These are phyloP conservation scores for Hypoxylon perforatum DNA, from an alignment of 495 filamentous ascomycete species.

Conservation along the genomic window DNA sequence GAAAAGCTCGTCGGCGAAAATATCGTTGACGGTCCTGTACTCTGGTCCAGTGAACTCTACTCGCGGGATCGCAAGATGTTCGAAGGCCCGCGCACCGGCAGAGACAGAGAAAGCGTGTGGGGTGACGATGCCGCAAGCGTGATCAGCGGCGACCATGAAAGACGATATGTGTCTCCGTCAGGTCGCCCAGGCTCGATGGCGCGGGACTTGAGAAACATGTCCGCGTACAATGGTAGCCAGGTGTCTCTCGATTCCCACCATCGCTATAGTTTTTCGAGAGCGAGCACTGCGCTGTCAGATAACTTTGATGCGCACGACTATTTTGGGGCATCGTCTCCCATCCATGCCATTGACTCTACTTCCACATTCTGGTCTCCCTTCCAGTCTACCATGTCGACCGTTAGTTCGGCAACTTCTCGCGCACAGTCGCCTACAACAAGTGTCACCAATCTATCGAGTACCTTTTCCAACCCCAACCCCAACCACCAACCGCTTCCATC, in stretches of 20 bases:
- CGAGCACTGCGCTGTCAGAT: slow-evolving; percentile 68
- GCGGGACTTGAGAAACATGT: slow-evolving; percentile 64
- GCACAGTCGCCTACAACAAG: slow-evolving; percentile 67
- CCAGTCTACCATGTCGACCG: slow-evolving; percentile 69
- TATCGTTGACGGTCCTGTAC: slow-evolving; percentile 84
- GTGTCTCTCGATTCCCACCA: slow-evolving; percentile 73
- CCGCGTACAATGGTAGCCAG: slow-evolving; percentile 66
- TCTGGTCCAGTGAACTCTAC: slow-evolving; percentile 94
- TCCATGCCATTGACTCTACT: slow-evolving; percentile 78
- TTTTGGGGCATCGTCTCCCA: slow-evolving; percentile 73
- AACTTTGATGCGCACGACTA: slow-evolving; percentile 76
- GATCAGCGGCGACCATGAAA: slow-evolving; percentile 63
- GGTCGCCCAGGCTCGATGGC: slow-evolving; percentile 49
- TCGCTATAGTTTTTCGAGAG: slow-evolving; percentile 67
- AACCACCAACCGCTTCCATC: slow-evolving; percentile 53
- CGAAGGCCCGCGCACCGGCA: slow-evolving; percentile 66
- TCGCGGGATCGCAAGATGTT: slow-evolving; percentile 79
- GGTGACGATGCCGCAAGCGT: slow-evolving; percentile 64
- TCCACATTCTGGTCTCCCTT: slow-evolving; percentile 92
- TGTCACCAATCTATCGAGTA: slow-evolving; percentile 59
- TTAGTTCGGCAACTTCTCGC: slow-evolving; percentile 66
- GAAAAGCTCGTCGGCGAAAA: slow-evolving; percentile 87
- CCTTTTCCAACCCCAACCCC: slow-evolving; percentile 52
- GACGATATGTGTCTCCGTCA: slow-evolving; percentile 50
- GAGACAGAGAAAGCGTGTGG: slow-evolving; percentile 59